Percentiles rank a stretch among this genome's conserved stretches.
phyloP scores from a whole-genome alignment of 106 monocot species.

The Hemerocallis citrina region DNA sequence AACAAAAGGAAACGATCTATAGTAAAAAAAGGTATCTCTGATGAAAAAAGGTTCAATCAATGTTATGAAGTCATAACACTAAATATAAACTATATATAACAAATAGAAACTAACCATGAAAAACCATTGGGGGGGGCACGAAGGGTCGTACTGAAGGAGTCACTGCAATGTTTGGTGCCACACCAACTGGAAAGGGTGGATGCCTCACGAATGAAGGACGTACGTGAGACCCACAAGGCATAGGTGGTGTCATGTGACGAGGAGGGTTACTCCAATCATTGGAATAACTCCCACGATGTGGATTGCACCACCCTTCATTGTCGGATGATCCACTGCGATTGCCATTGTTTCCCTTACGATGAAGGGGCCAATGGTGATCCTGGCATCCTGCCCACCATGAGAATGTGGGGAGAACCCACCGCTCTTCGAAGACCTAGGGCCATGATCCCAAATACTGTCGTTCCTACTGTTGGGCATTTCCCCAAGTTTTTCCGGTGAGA shows the following conservation, averaged over 20 bases:
- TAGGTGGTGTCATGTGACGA: slow-evolving; percentile 15
- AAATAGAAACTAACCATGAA: slow-evolving; percentile 36
- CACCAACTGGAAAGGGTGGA: neutral
- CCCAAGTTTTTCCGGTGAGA: slow-evolving; percentile 1
- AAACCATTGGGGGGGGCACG: slow-evolving; percentile 31
- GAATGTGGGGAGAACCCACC: slow-evolving; percentile 21
- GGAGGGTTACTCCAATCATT: neutral
- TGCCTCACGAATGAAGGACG: slow-evolving; percentile 27
- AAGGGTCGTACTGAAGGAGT: slow-evolving; percentile 27
- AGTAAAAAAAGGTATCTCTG: slow-evolving; percentile 52
- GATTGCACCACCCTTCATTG: slow-evolving; percentile 5
- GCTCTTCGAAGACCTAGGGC: slow-evolving; percentile 6
- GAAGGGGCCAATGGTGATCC: slow-evolving; percentile 32
- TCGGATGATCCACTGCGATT: slow-evolving; percentile 1
- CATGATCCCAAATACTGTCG: neutral
- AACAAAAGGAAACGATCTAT: slow-evolving; percentile 12
- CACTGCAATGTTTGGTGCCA: slow-evolving; percentile 7
- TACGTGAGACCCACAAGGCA: neutral
- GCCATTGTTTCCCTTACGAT: slow-evolving; percentile 6
- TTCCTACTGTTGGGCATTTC: neutral
- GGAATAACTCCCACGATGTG: neutral
- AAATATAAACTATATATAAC: neutral
- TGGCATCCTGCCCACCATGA: slow-evolving; percentile 21
- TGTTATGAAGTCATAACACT: neutral
- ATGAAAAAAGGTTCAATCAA: neutral